These are phyloP conservation scores for Phlebiopsis flavidoalba DNA, from an alignment of 768 basidiomycete genomes.

Conservation along the genomic window DNA sequence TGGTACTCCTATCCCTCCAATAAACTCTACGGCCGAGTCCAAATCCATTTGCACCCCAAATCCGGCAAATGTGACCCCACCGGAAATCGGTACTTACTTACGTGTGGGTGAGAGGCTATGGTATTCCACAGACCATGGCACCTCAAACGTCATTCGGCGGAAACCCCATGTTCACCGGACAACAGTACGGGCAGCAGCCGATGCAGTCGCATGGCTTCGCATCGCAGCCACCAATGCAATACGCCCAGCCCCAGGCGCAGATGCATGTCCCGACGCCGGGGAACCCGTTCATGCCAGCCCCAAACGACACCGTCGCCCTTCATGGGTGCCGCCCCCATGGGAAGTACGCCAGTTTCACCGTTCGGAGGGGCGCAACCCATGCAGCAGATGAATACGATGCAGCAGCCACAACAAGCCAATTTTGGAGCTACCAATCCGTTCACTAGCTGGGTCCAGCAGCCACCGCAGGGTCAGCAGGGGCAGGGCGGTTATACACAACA, in stretches of 20 bases:
- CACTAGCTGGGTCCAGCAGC: constrained; percentile 22
- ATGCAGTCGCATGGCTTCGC: constrained; percentile 20
- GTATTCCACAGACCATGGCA: constrained; percentile 10
- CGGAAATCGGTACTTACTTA: too few relatives aligned
- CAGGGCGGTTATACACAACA: not conserved
- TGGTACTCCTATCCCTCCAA: not conserved
- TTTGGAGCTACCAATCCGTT: constrained; percentile 17
- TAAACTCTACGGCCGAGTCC: constrained; percentile 14
- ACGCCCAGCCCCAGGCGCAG: constrained; percentile 30
- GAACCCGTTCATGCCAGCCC: constrained; percentile 15
- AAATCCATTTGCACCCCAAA: constrained; percentile 16
- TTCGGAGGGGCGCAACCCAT: not conserved
- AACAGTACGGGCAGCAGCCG: constrained; percentile 21
- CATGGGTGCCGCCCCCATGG: not conserved
- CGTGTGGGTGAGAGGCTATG: too few relatives aligned
- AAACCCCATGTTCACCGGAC: not conserved
- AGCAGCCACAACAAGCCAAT: constrained; percentile 1
- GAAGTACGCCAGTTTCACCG: constrained; percentile 5
- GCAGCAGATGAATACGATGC: not conserved
- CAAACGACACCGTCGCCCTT: constrained; percentile 14
- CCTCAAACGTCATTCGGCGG: constrained; percentile 9
- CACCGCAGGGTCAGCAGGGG: constrained; percentile 14
- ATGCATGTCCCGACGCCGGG: constrained; percentile 7
- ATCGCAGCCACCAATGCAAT: constrained; percentile 21
- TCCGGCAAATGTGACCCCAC: too few relatives aligned